Evolutionary conservation across 1,139 yeast species (phyloP).

Genomic region (Debaryomycetaceae sp.): DNA sequence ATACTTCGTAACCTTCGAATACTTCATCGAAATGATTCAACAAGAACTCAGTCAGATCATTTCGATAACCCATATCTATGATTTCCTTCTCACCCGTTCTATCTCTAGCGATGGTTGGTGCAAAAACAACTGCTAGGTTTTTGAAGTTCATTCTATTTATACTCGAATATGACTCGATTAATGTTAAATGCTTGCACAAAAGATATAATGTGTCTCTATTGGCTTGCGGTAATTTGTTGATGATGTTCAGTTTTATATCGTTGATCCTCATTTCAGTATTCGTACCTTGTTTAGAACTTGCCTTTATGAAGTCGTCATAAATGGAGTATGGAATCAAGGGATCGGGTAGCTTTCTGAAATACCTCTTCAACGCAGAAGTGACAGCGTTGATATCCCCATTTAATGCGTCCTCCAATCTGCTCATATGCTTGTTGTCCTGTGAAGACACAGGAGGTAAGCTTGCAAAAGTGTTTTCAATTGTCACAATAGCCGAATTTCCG

Average conservation of each 20-base stretch:
- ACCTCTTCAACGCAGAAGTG: conserved; percentile 82
- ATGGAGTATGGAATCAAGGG: conserved; percentile 73
- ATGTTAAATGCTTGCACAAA: conserved; percentile 62
- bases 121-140: conserved; percentile 89
- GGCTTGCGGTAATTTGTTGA: conserved; percentile 57
- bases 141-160: conserved; percentile 74
- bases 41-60: conserved; percentile 74
- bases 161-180: conserved; percentile 46
- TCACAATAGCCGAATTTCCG: conserved; percentile 70
- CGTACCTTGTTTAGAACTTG: conserved; percentile 33
- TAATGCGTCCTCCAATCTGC: conserved; percentile 42
- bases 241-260: conserved; percentile 25
- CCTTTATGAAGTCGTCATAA: conserved; percentile 62
- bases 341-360: conserved; percentile 77
- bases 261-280: conserved; percentile 26
- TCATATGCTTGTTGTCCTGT: conserved; percentile 38
- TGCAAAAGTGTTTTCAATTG: conserved; percentile 48
- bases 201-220: conserved; percentile 57
- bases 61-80: conserved; percentile 79
- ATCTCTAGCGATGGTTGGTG: conserved; percentile 89
- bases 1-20: conserved; percentile 16
- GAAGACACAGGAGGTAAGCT: conserved; percentile 20
- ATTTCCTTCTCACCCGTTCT: conserved; percentile 80
- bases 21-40: conserved; percentile 52
- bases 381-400: conserved; percentile 80